A percentile compares a stretch with the other conserved stretches of the same genome.
phyloP scores from a whole-genome alignment of 2,329 filamentous ascomycete genomes.

The Fusarium nygamai region DNA sequence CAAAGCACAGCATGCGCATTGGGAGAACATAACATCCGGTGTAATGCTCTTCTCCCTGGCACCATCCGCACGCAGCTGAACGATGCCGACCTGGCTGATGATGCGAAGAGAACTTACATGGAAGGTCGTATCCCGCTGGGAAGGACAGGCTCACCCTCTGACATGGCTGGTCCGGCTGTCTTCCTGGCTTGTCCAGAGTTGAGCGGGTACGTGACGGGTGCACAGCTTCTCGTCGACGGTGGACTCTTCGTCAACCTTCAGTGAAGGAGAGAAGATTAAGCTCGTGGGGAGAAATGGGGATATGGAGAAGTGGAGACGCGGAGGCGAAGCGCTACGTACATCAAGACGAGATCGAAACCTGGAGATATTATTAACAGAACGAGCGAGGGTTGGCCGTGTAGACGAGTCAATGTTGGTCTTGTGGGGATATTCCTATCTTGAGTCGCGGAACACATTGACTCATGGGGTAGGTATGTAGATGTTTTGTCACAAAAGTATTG shows the following conservation, averaged over 20 bases:
- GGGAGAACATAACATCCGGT: constrained; percentile 79
- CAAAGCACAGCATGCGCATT: constrained; percentile 84
- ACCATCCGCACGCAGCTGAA: constrained; percentile 88
- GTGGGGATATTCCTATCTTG: background rate
- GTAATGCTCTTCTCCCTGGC: constrained; percentile 85
- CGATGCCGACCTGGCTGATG: constrained; percentile 82
- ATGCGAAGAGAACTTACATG: constrained; percentile 84
- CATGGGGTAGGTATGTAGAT: constrained; percentile 8
- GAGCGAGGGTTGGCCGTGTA: constrained; percentile 16
- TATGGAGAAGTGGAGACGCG: constrained; percentile 19
- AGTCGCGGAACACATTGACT: constrained; percentile 23
- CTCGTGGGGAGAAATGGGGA: constrained; percentile 27
- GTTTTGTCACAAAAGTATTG: constrained; percentile 9
- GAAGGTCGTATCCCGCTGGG: constrained; percentile 83
- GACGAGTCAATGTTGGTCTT: constrained; percentile 2
- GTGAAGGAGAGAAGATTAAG: constrained; percentile 52
- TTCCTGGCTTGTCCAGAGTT: constrained; percentile 84
- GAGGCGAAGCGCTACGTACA: constrained; percentile 12
- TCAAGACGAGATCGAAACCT: constrained; percentile 10
- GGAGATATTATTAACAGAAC: background rate
- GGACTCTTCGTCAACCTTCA: constrained; percentile 91
- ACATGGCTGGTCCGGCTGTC: constrained; percentile 85
- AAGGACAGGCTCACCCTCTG: constrained; percentile 74
- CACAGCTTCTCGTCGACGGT: constrained; percentile 87
- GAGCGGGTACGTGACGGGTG: constrained; percentile 83